These are phyloP conservation scores for Fusarium annulatum DNA, from an alignment of 2,329 filamentous ascomycete genomes.

Conservation along the genomic window DNA sequence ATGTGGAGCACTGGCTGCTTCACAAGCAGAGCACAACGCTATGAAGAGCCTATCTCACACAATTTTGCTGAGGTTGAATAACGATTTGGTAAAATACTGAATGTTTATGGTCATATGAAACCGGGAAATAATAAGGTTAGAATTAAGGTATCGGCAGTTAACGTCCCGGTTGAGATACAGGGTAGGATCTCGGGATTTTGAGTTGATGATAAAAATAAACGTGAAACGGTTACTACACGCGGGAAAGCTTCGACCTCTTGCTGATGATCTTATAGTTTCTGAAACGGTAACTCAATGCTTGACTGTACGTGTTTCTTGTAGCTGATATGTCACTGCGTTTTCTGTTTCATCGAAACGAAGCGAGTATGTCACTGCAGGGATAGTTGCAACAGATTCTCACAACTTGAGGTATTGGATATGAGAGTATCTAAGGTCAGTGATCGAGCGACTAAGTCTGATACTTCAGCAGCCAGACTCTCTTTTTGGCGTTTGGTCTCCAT, in stretches of 20 bases:
- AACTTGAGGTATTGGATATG: rapidly evolving
- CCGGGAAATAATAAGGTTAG: neutral
- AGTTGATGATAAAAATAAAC: slow-evolving; percentile 18
- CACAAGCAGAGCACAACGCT: neutral
- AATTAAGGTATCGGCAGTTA: slow-evolving; percentile 2
- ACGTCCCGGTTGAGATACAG: neutral
- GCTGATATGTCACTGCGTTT: neutral
- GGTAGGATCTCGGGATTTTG: neutral
- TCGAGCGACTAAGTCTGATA: rapidly evolving
- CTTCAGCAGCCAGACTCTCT: rapidly evolving
- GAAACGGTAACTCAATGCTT: neutral
- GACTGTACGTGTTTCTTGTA: neutral
- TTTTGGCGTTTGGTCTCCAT: neutral
- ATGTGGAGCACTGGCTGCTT: neutral
- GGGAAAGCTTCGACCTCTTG: neutral
- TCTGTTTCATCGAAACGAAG: neutral
- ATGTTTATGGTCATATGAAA: neutral
- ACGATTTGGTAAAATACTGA: neutral
- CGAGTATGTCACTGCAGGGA: neutral
- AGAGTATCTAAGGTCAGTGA: neutral
- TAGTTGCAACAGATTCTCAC: rapidly evolving
- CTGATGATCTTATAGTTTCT: neutral
- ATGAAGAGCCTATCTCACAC: neutral
- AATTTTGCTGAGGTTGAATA: neutral
- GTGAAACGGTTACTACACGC: neutral